A percentile compares a stretch with the other conserved stretches of the same genome.
These are phyloP conservation scores for Arthrinium phaeospermum DNA, from an alignment of 2,329 filamentous ascomycete species.

Conservation along the genomic window DNA sequence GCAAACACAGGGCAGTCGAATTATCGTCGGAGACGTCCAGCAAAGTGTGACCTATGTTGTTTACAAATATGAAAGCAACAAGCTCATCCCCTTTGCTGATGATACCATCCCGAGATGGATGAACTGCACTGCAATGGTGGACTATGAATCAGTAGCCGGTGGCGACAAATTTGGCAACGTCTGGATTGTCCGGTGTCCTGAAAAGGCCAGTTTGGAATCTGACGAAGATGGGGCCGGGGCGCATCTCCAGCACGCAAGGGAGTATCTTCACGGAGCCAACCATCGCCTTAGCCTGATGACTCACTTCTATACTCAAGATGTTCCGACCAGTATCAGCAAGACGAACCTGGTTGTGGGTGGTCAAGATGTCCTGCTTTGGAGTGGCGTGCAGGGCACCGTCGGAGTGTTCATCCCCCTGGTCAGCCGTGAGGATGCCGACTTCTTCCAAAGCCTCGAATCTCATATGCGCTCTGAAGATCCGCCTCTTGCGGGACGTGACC, in stretches of 20 bases:
- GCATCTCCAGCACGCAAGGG: constrained; percentile 87
- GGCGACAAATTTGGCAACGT: constrained; percentile 98
- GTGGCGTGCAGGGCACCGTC: constrained; percentile 91
- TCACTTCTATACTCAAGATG: constrained; percentile 90
- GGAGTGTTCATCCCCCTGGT: constrained; percentile 93
- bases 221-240: constrained; percentile 91
- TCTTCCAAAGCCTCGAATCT: constrained; percentile 93
- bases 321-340: constrained; percentile 89
- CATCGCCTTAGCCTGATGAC: constrained; percentile 84
- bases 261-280: constrained; percentile 87
- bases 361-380: constrained; percentile 90
- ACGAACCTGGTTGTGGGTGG: constrained; percentile 89
- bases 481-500: constrained; percentile 88
- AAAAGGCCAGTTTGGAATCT: constrained; percentile 84
- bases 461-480: constrained; percentile 86
- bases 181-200: constrained; percentile 87
- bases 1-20: constrained; percentile 87
- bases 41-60: constrained; percentile 92
- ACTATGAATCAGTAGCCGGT: constrained; percentile 94
- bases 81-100: constrained; percentile 90
- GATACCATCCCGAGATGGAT: constrained; percentile 91
- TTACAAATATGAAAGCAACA: constrained; percentile 91
- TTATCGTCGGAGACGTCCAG: constrained; percentile 87
- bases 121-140: constrained; percentile 89
- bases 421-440: constrained; percentile 91